Percentiles rank a stretch among this genome's conserved stretches.
phyloP scores from a whole-genome alignment of 1,284 basidiomycete genomes.

The Trichosporon coremiiforme region DNA sequence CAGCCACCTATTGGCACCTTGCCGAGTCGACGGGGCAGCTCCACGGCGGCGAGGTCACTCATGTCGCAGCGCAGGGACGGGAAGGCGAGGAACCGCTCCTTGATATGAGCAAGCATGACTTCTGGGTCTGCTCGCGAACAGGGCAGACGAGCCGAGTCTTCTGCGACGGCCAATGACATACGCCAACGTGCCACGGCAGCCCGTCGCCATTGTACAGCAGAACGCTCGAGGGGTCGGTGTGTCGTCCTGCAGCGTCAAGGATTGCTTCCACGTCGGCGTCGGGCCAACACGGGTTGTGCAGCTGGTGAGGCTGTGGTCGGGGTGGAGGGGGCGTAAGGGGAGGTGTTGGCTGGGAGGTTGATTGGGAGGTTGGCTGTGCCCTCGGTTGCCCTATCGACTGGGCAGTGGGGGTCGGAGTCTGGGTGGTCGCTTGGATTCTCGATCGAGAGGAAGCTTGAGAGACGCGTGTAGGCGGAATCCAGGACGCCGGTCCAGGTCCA shows the following conservation, averaged over 20 bases:
- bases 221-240: background rate
- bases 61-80: background rate
- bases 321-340: background rate
- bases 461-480: no score
- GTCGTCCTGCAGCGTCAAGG: background rate
- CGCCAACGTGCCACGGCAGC: background rate
- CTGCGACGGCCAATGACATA: background rate
- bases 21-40: background rate
- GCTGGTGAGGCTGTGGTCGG: background rate
- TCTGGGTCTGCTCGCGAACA: background rate
- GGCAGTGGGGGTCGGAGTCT: background rate
- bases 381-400: no score
- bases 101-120: background rate
- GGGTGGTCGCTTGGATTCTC: background rate
- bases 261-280: background rate
- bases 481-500: background rate
- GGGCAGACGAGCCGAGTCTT: background rate
- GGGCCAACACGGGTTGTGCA: background rate
- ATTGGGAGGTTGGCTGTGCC: no score
- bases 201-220: background rate
- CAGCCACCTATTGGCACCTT: background rate
- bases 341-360: background rate
- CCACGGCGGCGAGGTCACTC: background rate
- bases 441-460: background rate
- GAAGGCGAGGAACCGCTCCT: background rate